Evolutionary conservation across 1,284 basidiomycete genomes (phyloP).

Genomic region (Pascua sp.): DNA sequence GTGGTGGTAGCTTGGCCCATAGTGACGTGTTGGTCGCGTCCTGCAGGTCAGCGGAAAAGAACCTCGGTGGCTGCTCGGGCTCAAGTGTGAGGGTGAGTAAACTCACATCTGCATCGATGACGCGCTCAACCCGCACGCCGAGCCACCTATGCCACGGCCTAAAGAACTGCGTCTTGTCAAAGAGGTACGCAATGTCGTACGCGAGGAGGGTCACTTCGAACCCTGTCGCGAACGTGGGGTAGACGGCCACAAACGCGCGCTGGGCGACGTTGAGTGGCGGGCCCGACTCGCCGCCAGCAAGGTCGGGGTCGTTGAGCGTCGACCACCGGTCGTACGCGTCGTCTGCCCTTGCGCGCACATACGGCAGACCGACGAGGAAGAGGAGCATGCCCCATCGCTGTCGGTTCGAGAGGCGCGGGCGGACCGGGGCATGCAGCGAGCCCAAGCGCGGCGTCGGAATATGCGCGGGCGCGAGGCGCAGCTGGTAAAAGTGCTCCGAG

Average conservation of each 20-base stretch:
- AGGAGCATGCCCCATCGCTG: constrained; percentile 62
- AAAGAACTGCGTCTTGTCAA: constrained; percentile 80
- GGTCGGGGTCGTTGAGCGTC: constrained; percentile 20
- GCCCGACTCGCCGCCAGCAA: constrained; percentile 11
- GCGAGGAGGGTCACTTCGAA: constrained; percentile 78
- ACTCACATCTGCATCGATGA: constrained; percentile 17
- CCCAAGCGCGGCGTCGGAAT: constrained; percentile 34
- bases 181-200: constrained; percentile 87
- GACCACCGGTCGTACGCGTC: constrained; percentile 80
- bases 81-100: constrained; percentile 1
- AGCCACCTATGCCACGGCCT: constrained; percentile 87
- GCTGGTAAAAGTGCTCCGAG: constrained; percentile 47
- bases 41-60: neutral
- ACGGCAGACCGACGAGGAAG: constrained; percentile 82
- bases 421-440: constrained; percentile 2
- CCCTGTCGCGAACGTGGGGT: constrained; percentile 74
- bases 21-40: constrained; percentile 6
- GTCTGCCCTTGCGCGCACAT: constrained; percentile 79
- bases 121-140: constrained; percentile 59
- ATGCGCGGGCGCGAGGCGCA: constrained; percentile 24
- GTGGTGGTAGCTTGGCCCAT: constrained; percentile 28
- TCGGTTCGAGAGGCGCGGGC: constrained; percentile 24
- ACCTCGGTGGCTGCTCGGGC: too few relatives aligned
- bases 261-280: constrained; percentile 27
- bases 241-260: constrained; percentile 61